These are phyloP conservation scores for Phaeosphaeria sp. DNA, from an alignment of 2,329 filamentous ascomycete species.

Conservation along the genomic window DNA sequence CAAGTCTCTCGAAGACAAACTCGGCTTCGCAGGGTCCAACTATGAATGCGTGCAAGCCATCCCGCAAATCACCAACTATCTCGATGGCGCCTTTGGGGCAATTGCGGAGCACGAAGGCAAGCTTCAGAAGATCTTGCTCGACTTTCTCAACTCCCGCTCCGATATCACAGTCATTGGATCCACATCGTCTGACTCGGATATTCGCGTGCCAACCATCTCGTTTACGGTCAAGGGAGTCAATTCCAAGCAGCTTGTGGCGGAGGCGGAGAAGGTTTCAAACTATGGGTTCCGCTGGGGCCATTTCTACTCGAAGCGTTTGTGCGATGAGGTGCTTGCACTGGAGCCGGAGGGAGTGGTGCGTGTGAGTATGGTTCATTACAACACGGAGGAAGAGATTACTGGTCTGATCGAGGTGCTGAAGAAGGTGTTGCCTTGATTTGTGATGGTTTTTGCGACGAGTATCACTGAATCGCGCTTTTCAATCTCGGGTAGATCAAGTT, in stretches of 20 bases:
- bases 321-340: slow-evolving; percentile 65
- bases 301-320: slow-evolving; percentile 71
- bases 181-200: slow-evolving; percentile 52
- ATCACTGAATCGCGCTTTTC: neutral
- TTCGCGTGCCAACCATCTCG: slow-evolving; percentile 70
- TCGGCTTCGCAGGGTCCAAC: slow-evolving; percentile 71
- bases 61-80: slow-evolving; percentile 66
- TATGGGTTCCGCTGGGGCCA: slow-evolving; percentile 71
- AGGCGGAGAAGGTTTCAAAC: slow-evolving; percentile 64
- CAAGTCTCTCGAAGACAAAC: slow-evolving; percentile 67
- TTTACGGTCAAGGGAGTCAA: slow-evolving; percentile 66
- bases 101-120: slow-evolving; percentile 66
- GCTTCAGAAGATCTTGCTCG: slow-evolving; percentile 65
- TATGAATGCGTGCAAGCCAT: slow-evolving; percentile 74
- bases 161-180: slow-evolving; percentile 68
- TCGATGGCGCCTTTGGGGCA: slow-evolving; percentile 51
- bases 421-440: slow-evolving; percentile 49
- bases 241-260: slow-evolving; percentile 65
- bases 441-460: neutral
- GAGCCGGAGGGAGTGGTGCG: slow-evolving; percentile 69
- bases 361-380: slow-evolving; percentile 77
- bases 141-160: slow-evolving; percentile 61
- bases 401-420: slow-evolving; percentile 61
- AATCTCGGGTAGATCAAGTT: no score
- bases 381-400: slow-evolving; percentile 68